phyloP scores from a whole-genome alignment of 2,329 filamentous ascomycete genomes.

The Phaeosphaeriaceae sp. region DNA sequence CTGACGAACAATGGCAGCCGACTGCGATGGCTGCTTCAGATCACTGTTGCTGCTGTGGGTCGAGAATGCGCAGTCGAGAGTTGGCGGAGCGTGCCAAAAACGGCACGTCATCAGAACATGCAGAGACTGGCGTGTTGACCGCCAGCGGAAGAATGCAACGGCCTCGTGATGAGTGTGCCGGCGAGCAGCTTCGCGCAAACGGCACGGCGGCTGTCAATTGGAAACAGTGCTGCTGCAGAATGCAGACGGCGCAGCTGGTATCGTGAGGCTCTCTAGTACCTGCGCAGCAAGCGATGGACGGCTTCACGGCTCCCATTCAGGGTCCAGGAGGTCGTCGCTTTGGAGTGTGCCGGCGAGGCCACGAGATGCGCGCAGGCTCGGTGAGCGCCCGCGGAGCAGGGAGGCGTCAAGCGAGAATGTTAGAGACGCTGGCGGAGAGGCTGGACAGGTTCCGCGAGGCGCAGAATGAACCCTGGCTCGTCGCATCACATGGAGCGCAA shows the following conservation, averaged over 20 bases:
- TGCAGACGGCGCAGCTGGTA: background rate
- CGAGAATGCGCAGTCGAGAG: conserved; percentile 19
- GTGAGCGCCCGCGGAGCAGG: background rate
- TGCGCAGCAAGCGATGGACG: background rate
- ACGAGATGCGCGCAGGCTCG: conserved; percentile 8
- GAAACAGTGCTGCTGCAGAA: background rate
- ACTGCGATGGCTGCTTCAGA: conserved; percentile 11
- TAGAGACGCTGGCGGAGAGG: conserved; percentile 21
- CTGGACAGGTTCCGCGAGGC: conserved; percentile 20
- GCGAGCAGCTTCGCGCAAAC: conserved; percentile 7
- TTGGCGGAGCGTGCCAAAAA: conserved; percentile 26
- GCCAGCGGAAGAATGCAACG: conserved; percentile 36
- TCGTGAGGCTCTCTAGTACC: conserved; percentile 18
- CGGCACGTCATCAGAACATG: conserved; percentile 36
- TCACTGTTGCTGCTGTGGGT: conserved; percentile 13
- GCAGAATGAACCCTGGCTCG: conserved; percentile 3
- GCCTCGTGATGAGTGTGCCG: conserved; percentile 29
- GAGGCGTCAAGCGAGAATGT: conserved; percentile 7
- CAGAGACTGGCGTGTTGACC: conserved; percentile 28
- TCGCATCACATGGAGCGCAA: conserved; percentile 23
- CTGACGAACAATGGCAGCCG: conserved; percentile 35
- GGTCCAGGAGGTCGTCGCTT: conserved; percentile 13
- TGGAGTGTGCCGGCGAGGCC: conserved; percentile 27
- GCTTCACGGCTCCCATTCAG: conserved; percentile 7
- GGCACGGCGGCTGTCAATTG: conserved; percentile 1